These are phyloP conservation scores for Rugonectria rugulosa DNA, from an alignment of 2,329 filamentous ascomycete genomes.

Conservation along the genomic window DNA sequence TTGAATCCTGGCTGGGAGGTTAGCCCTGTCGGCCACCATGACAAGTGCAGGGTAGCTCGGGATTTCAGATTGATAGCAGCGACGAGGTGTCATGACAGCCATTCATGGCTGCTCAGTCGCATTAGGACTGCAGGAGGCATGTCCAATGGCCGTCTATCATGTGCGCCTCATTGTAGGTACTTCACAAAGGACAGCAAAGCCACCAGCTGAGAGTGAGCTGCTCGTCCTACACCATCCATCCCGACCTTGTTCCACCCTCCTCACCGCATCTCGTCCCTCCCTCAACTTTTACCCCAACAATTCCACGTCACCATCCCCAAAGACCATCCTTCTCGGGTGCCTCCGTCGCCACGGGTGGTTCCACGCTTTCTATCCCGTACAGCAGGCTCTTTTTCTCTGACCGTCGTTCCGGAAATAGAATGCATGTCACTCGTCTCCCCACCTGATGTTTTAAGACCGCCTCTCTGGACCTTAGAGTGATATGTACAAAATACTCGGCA, in stretches of 20 bases:
- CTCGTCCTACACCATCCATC: constrained; percentile 9
- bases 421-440: constrained; percentile 1
- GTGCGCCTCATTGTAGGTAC: background rate
- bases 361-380: background rate
- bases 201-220: too few species aligned
- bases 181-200: too few species aligned
- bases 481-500: background rate
- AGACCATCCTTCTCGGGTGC: constrained; percentile 5
- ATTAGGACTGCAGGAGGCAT: too few species aligned
- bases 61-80: background rate
- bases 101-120: too few species aligned
- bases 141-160: background rate
- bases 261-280: constrained; percentile 32
- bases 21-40: background rate
- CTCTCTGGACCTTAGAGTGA: background rate
- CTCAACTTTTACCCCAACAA: constrained; percentile 28
- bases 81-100: background rate
- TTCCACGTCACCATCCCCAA: constrained; percentile 21
- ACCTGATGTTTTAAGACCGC: background rate
- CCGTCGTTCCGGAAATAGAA: background rate
- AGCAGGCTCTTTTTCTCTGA: background rate
- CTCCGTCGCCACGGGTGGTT: constrained; percentile 3
- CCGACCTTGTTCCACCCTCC: constrained; percentile 5
- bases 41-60: background rate
- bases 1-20: background rate